These are phyloP conservation scores for Centaurea solstitialis DNA, from an alignment of 129 eudicot genomes.

Conservation along the genomic window DNA sequence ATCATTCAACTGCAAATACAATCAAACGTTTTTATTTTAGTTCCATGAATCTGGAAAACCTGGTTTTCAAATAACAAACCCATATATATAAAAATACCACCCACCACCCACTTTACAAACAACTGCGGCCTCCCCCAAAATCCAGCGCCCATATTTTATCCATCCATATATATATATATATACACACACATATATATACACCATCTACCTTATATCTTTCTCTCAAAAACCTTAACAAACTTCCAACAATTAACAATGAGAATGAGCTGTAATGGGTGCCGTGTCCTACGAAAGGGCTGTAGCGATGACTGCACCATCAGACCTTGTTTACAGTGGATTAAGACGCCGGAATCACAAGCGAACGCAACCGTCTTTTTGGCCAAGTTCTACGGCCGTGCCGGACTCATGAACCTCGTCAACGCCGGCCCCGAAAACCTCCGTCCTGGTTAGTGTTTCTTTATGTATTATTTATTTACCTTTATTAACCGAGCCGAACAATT, in stretches of 20 bases:
- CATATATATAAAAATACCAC: slow-evolving; percentile 35
- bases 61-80: slow-evolving; percentile 32
- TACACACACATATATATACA: background rate
- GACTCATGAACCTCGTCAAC: slow-evolving; percentile 80
- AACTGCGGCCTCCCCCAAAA: slow-evolving; percentile 53
- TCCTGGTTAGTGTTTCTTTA: slow-evolving; percentile 40
- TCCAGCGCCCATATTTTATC: slow-evolving; percentile 38
- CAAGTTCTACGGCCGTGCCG: slow-evolving; percentile 94
- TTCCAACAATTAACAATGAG: slow-evolving; percentile 47
- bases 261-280: slow-evolving; percentile 92
- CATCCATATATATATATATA: background rate
- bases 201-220: background rate
- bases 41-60: slow-evolving; percentile 71
- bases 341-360: slow-evolving; percentile 70
- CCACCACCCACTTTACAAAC: slow-evolving; percentile 37
- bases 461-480: too few relatives aligned
- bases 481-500: too few relatives aligned
- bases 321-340: slow-evolving; percentile 88
- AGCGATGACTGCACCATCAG: slow-evolving; percentile 71
- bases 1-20: slow-evolving; percentile 17
- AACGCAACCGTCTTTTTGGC: slow-evolving; percentile 90
- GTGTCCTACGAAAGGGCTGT: slow-evolving; percentile 86
- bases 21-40: background rate
- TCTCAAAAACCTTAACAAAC: background rate
- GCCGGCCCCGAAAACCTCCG: slow-evolving; percentile 78